phyloP scores from a whole-genome alignment of 2,329 filamentous ascomycete genomes.

The Pseudopyricularia cyperi region DNA sequence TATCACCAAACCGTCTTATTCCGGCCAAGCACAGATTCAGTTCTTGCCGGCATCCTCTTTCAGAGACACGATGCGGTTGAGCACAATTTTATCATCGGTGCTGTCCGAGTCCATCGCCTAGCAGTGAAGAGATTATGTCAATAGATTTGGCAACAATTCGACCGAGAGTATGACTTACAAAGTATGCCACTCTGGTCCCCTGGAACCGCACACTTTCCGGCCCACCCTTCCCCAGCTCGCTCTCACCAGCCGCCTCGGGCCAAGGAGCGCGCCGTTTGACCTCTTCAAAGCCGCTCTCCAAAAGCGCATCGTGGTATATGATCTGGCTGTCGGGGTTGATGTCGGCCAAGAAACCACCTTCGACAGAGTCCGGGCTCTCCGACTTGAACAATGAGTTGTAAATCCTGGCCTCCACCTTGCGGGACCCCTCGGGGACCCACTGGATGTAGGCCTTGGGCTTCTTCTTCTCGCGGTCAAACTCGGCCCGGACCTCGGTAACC shows the following conservation, averaged over 20 bases:
- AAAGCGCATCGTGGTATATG: slow-evolving; percentile 62
- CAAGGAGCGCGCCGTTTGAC: slow-evolving; percentile 59
- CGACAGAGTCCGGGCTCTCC: slow-evolving; percentile 64
- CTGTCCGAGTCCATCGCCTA: slow-evolving; percentile 60
- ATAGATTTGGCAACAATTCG: neutral
- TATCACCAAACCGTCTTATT: neutral
- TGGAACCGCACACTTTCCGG: slow-evolving; percentile 79
- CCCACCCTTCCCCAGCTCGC: slow-evolving; percentile 44
- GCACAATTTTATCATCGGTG: slow-evolving; percentile 63
- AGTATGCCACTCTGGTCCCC: slow-evolving; percentile 79
- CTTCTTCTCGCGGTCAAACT: slow-evolving; percentile 57
- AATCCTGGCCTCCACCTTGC: slow-evolving; percentile 61
- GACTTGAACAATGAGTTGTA: slow-evolving; percentile 80
- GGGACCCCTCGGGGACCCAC: slow-evolving; percentile 66
- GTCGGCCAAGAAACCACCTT: slow-evolving; percentile 71
- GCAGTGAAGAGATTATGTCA: neutral
- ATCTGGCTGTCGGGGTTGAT: slow-evolving; percentile 76
- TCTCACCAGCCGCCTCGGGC: slow-evolving; percentile 67
- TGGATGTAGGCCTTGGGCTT: slow-evolving; percentile 77
- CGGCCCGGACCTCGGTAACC: slow-evolving; percentile 48
- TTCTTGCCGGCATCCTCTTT: slow-evolving; percentile 75
- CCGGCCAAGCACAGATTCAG: neutral
- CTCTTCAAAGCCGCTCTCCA: slow-evolving; percentile 75
- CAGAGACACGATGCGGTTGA: slow-evolving; percentile 85
- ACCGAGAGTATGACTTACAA: slow-evolving; percentile 31